Percentiles rank a stretch among this genome's conserved stretches.
These are phyloP conservation scores for Camellia granthamiana DNA, from an alignment of 148 eudicot species.

Conservation along the genomic window DNA sequence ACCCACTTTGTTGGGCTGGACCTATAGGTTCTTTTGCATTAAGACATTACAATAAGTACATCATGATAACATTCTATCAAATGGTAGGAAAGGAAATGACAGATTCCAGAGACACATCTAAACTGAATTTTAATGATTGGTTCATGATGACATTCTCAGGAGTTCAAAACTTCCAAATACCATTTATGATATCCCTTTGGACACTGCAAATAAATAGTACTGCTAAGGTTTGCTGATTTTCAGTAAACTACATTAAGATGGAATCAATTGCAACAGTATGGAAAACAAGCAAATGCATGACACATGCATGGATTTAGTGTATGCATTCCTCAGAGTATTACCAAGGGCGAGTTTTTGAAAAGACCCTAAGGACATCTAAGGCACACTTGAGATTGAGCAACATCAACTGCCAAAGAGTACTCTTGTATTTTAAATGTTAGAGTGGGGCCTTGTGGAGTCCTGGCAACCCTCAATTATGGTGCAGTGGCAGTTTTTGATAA, in stretches of 20 bases:
- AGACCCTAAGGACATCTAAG: constrained; percentile 82
- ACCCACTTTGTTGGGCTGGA: too few species aligned
- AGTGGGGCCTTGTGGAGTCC: constrained; percentile 92
- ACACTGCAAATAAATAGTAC: not conserved
- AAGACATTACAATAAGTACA: not conserved
- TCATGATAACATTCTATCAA: not conserved
- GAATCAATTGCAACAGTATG: too few species aligned
- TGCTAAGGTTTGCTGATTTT: not conserved
- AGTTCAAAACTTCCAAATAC: too few species aligned
- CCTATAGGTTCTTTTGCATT: not conserved
- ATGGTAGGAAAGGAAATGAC: not conserved
- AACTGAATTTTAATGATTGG: too few species aligned
- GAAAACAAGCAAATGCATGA: too few species aligned
- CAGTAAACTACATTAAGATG: not conserved
- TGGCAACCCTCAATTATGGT: constrained; percentile 25
- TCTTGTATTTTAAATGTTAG: constrained; percentile 73
- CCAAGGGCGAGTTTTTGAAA: constrained; percentile 79
- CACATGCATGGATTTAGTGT: not conserved
- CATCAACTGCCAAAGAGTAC: constrained; percentile 80
- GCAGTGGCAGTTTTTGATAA: constrained; percentile 66
- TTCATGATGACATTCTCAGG: not conserved
- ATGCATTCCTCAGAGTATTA: constrained; percentile 21
- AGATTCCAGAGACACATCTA: not conserved
- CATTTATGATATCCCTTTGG: not conserved
- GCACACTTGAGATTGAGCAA: constrained; percentile 70